phyloP scores from a whole-genome alignment of 169 alveolate species.

The Cryptosporidium tyzzeri region DNA sequence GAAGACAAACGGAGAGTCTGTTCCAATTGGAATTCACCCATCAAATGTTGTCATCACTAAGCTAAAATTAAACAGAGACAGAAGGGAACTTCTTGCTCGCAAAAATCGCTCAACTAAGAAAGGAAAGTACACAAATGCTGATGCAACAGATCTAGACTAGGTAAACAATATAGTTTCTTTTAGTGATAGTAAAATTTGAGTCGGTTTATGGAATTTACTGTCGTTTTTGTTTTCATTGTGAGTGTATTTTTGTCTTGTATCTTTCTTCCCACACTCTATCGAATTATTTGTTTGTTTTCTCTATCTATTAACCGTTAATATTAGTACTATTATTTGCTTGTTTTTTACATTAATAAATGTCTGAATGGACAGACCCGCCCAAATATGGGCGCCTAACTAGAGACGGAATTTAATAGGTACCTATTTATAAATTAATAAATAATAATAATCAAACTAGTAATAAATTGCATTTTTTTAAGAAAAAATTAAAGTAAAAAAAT shows the following conservation, averaged over 20 bases:
- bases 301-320: too few relatives aligned
- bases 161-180: constrained; percentile 25
- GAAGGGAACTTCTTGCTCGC: constrained; percentile 92
- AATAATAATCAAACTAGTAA: neutral
- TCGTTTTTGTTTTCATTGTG: neutral
- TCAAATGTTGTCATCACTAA: constrained; percentile 96
- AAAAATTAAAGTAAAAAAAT: neutral
- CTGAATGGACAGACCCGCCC: neutral
- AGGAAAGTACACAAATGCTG: constrained; percentile 80
- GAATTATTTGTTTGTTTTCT: neutral
- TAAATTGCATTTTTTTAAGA: neutral
- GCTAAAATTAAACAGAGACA: constrained; percentile 94
- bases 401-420: constrained; percentile 26
- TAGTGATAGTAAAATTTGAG: constrained; percentile 26
- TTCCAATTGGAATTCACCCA: constrained; percentile 95
- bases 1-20: constrained; percentile 90
- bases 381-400: neutral
- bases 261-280: neutral
- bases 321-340: neutral
- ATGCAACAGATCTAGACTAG: constrained; percentile 57
- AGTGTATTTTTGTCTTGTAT: neutral
- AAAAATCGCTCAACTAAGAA: constrained; percentile 86
- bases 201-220: constrained; percentile 8
- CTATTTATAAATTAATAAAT: neutral
- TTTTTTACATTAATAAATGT: neutral